phyloP scores from a whole-genome alignment of 768 basidiomycete species.

The Russula griseocarnosa region DNA sequence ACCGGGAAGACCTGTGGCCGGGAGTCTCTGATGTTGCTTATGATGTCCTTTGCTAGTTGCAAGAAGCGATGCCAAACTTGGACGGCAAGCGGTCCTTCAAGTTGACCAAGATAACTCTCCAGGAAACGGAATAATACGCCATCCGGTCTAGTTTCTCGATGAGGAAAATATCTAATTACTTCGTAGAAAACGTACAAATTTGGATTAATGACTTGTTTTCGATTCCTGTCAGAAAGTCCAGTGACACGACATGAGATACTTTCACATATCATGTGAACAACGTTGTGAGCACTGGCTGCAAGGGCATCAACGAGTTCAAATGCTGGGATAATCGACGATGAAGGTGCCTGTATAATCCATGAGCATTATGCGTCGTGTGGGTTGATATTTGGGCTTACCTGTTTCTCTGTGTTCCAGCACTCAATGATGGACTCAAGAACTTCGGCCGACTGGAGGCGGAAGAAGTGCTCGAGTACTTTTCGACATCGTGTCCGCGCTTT shows the following conservation, averaged over 20 bases:
- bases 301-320: slow-evolving; percentile 85
- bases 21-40: slow-evolving; percentile 61
- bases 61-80: slow-evolving; percentile 88
- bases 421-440: slow-evolving; percentile 80
- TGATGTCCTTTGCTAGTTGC: slow-evolving; percentile 73
- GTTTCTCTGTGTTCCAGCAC: slow-evolving; percentile 66
- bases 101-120: slow-evolving; percentile 73
- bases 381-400: slow-evolving; percentile 37
- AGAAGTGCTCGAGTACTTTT: slow-evolving; percentile 79
- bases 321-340: slow-evolving; percentile 40
- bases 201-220: slow-evolving; percentile 57
- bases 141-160: slow-evolving; percentile 53
- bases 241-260: slow-evolving; percentile 62
- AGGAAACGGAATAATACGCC: slow-evolving; percentile 76
- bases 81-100: slow-evolving; percentile 88
- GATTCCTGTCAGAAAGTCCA: slow-evolving; percentile 52
- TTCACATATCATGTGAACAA: slow-evolving; percentile 87
- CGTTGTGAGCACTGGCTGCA: slow-evolving; percentile 77
- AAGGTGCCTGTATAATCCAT: slow-evolving; percentile 10
- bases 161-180: not conserved
- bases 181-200: slow-evolving; percentile 53
- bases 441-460: slow-evolving; percentile 73
- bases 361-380: slow-evolving; percentile 7
- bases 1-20: slow-evolving; percentile 67
- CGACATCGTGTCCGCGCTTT: slow-evolving; percentile 67